Base-by-base conservation (phyloP, 2,329 filamentous ascomycete species). In the Karstenula rhodostoma region DNA sequence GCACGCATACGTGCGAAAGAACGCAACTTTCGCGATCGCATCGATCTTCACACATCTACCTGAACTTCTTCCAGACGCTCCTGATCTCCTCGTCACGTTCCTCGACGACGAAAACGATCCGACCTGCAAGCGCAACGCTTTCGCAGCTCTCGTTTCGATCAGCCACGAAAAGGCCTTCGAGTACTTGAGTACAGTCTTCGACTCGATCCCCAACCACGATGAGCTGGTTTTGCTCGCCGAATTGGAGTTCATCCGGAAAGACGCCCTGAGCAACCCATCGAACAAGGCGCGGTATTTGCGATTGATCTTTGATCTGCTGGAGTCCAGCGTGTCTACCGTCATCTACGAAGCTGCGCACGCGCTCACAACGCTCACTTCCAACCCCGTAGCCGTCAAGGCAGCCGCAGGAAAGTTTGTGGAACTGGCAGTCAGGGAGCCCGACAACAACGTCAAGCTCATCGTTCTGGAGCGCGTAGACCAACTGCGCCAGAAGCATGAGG, bases 361-460 rank as follows among this genome's bases (percentile, higher is more conserved):
- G 13, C 85, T 99, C 58, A 98, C 94, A 7, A 90, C 94, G 1
- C 86, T 99, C 56, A 99, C 95, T 22, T 96, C 88, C 79, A 99
- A 99, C 80, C 94, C 95, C 0, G 95, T 99, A 13, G 95, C 95
- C 19, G 94, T 99, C 61, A 99, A 98, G 82, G 95, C 95, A 27
- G 95, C 95, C 10, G 95, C 95, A 15, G 87, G 88, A 69, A 99
- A 99, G 76, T 95, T 99, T 77, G 97, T 98, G 66, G 95, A 99
- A 79, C 85, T 99, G 9, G 93, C 91, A 76, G 97, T 99, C 77
- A 97, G 96, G 81, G 95, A 98, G 80, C 90, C 95, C 0, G 95
- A 99, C 78, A 99, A 99, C 84, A 99, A 99, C 75, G 95, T 99
- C 66, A 99, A 99, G 82, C 89, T 99, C 48, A 99, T 99, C 69